Conservation (phyloP, 106 monocot species). For the Allium fistulosum region DNA sequence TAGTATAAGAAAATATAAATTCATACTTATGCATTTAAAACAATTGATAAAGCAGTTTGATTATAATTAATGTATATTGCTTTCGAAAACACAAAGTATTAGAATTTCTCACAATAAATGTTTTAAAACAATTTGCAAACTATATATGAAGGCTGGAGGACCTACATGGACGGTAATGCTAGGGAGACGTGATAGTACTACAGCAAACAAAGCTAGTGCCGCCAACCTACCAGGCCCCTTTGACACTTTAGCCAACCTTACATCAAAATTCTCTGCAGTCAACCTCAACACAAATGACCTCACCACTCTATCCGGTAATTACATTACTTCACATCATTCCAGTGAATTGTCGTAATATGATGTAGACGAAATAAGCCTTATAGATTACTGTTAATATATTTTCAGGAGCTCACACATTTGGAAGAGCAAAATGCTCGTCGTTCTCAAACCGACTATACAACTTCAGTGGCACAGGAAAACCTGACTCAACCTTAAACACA, state of each 20-base stretch:
- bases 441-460: constrained; percentile 37
- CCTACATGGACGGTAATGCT: constrained; percentile 29
- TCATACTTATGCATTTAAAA: too few relatives aligned
- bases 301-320: constrained; percentile 29
- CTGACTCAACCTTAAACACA: constrained; percentile 31
- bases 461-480: constrained; percentile 19
- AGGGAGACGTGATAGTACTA: constrained; percentile 46
- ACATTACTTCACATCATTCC: not conserved
- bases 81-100: too few relatives aligned
- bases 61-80: too few relatives aligned
- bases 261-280: constrained; percentile 32
- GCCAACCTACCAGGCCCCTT: constrained; percentile 34
- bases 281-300: constrained; percentile 36
- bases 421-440: constrained; percentile 26
- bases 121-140: not conserved
- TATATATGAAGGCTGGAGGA: not conserved
- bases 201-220: constrained; percentile 22
- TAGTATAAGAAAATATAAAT: too few relatives aligned
- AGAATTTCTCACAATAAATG: not conserved
- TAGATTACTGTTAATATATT: not conserved
- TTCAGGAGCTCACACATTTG: constrained; percentile 49
- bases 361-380: not conserved
- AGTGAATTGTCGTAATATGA: not conserved
- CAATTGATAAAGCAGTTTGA: too few relatives aligned
- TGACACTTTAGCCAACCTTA: constrained; percentile 21